A percentile compares a stretch with the other conserved stretches of the same genome.
Conservation (phyloP, 2,329 filamentous ascomycete species). For the Clarireedia hainanense region DNA sequence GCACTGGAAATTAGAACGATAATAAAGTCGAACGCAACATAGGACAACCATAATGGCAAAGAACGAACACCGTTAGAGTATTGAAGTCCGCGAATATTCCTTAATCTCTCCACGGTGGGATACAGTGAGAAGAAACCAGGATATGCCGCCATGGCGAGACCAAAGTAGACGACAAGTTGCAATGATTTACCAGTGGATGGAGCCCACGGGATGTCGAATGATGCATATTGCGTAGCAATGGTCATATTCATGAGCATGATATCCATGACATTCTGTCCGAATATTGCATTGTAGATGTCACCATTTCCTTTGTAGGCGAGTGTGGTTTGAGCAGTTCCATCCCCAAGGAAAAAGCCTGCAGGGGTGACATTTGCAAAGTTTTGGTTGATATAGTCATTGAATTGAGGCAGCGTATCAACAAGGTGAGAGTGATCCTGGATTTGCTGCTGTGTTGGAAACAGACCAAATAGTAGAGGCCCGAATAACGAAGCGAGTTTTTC, state of each 20-base stretch:
- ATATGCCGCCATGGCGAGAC: slow-evolving; percentile 67
- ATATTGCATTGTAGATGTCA: slow-evolving; percentile 47
- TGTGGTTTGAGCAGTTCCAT: slow-evolving; percentile 49
- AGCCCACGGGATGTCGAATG: slow-evolving; percentile 68
- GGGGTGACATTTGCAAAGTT: slow-evolving; percentile 63
- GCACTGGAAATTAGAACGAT: slow-evolving; percentile 62
- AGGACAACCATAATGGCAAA: slow-evolving; percentile 77
- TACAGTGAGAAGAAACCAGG: slow-evolving; percentile 86
- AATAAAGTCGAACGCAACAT: slow-evolving; percentile 70
- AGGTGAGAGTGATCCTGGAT: slow-evolving; percentile 17
- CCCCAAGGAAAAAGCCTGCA: slow-evolving; percentile 72
- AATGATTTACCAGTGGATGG: slow-evolving; percentile 63
- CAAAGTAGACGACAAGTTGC: slow-evolving; percentile 75
- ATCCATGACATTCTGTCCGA: slow-evolving; percentile 57
- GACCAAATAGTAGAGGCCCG: slow-evolving; percentile 17
- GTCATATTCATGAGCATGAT: slow-evolving; percentile 58
- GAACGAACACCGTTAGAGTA: slow-evolving; percentile 87
- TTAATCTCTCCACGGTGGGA: slow-evolving; percentile 72
- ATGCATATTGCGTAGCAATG: slow-evolving; percentile 64
- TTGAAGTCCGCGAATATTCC: slow-evolving; percentile 74
- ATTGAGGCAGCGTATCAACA: slow-evolving; percentile 59
- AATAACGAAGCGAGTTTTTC: slow-evolving; percentile 18
- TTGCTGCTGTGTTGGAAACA: slow-evolving; percentile 13
- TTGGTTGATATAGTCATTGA: slow-evolving; percentile 55
- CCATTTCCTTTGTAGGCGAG: slow-evolving; percentile 65